These are phyloP conservation scores for Mycena vitilis DNA, from an alignment of 768 basidiomycete genomes.

Conservation along the genomic window DNA sequence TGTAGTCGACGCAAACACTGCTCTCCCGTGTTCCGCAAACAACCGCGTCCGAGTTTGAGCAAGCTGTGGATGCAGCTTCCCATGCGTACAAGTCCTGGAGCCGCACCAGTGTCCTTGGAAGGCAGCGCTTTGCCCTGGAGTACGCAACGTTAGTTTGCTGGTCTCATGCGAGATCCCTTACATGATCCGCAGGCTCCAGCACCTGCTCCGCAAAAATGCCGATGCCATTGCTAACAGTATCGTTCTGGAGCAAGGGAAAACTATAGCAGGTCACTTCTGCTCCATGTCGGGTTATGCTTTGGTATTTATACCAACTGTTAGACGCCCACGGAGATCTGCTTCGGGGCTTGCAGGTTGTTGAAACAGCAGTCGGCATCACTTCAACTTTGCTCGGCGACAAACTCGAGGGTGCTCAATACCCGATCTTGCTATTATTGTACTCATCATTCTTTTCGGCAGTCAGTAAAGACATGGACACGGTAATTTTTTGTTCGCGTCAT, in stretches of 20 bases:
- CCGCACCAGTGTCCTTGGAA: slow-evolving; percentile 81
- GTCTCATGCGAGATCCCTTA: not conserved
- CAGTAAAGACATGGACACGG: slow-evolving; percentile 95
- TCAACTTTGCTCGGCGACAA: slow-evolving; percentile 90
- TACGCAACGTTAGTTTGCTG: slow-evolving; percentile 49
- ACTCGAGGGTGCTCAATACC: slow-evolving; percentile 74
- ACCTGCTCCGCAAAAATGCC: slow-evolving; percentile 85
- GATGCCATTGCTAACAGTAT: slow-evolving; percentile 91
- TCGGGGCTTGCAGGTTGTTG: slow-evolving; percentile 91
- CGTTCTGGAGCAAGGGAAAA: slow-evolving; percentile 97
- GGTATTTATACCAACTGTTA: slow-evolving; percentile 39
- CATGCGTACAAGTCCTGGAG: slow-evolving; percentile 93
- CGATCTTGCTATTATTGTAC: slow-evolving; percentile 6
- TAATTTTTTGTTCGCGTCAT: no score
- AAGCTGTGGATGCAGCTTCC: slow-evolving; percentile 86
- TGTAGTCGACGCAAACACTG: slow-evolving; percentile 89
- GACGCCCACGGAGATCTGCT: slow-evolving; percentile 97
- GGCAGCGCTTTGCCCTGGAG: slow-evolving; percentile 93
- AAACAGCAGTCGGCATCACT: slow-evolving; percentile 84
- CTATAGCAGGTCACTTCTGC: slow-evolving; percentile 69
- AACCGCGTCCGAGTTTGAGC: slow-evolving; percentile 80
- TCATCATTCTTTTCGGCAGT: slow-evolving; percentile 55
- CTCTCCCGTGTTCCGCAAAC: slow-evolving; percentile 93
- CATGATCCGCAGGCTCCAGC: slow-evolving; percentile 73
- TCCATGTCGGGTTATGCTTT: slow-evolving; percentile 1